These are phyloP conservation scores for Cordyceps javanica DNA, from an alignment of 2,329 filamentous ascomycete genomes.

Conservation along the genomic window DNA sequence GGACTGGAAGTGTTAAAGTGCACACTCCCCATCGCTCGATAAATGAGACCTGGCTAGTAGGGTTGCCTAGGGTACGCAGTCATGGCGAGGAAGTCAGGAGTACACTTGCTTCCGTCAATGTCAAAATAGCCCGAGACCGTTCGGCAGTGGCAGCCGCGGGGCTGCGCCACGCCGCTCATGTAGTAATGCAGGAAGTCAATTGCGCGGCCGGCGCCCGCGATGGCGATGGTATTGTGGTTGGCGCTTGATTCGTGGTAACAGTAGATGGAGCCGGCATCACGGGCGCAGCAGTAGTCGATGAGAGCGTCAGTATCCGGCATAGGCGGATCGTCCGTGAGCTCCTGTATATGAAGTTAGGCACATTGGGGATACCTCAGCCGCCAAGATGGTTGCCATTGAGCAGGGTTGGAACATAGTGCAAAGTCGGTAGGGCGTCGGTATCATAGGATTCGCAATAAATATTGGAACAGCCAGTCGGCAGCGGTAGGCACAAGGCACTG, in stretches of 20 bases:
- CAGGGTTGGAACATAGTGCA: conserved; percentile 20
- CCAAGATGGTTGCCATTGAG: conserved; percentile 24
- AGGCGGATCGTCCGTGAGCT: conserved; percentile 36
- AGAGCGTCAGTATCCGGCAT: conserved; percentile 37
- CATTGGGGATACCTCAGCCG: conserved; percentile 34
- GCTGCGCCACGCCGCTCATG: conserved; percentile 12
- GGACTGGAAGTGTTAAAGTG: too few species aligned
- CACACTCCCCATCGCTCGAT: not conserved
- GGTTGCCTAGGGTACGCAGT: not conserved
- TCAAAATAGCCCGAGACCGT: not conserved
- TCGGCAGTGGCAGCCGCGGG: conserved; percentile 1
- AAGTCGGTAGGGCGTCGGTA: conserved; percentile 23
- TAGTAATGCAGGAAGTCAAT: conserved; percentile 14
- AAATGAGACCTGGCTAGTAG: not conserved
- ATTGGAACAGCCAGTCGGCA: conserved; percentile 24
- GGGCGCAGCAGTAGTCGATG: conserved; percentile 34
- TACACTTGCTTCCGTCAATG: not conserved
- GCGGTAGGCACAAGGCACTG: conserved; percentile 22
- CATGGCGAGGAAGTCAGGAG: not conserved
- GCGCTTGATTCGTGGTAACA: conserved; percentile 38
- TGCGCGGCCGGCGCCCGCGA: conserved; percentile 13
- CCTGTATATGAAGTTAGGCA: conserved; percentile 46
- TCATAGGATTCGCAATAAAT: conserved; percentile 37
- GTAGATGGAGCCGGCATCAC: conserved; percentile 31
- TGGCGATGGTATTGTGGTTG: conserved; percentile 25